Conservation (phyloP, 257 asterid genomes). For the Penstemon newberryi region DNA sequence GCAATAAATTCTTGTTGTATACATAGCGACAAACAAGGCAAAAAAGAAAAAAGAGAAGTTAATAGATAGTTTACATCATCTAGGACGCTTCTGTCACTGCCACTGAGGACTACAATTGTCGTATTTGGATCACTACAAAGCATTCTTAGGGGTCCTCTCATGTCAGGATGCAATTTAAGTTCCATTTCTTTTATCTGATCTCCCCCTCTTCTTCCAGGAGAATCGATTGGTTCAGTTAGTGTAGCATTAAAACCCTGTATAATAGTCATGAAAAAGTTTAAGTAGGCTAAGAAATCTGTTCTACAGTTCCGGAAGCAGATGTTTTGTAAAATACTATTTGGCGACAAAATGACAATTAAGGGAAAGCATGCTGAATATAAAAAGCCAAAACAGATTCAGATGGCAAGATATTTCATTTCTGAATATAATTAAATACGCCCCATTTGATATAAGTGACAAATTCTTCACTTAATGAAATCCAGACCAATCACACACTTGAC, state of each 20-base stretch:
- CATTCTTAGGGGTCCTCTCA: conserved; percentile 61
- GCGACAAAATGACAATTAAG: no score
- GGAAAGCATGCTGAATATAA: no score
- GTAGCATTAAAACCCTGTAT: conserved; percentile 87
- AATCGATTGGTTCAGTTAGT: conserved; percentile 75
- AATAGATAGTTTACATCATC: conserved; percentile 58
- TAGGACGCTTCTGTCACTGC: conserved; percentile 73
- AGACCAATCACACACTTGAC: no score
- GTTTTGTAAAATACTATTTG: no score
- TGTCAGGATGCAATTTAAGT: conserved; percentile 78
- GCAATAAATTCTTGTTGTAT: conserved; percentile 28
- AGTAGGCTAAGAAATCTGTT: no score
- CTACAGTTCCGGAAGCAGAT: no score
- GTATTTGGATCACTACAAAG: conserved; percentile 86
- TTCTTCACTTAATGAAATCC: no score
- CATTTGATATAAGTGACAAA: no score
- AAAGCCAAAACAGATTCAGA: no score
- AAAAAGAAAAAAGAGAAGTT: neutral
- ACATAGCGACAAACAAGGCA: neutral
- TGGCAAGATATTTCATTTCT: no score
- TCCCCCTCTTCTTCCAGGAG: conserved; percentile 77
- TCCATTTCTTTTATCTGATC: conserved; percentile 98
- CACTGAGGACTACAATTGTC: conserved; percentile 88
- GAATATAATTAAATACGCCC: no score
- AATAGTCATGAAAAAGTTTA: neutral